Evolutionary conservation across 495 filamentous ascomycete genomes (phyloP), one percentile per base, ranked within the genome.

Genomic region (Trichoderma gamsii): DNA sequence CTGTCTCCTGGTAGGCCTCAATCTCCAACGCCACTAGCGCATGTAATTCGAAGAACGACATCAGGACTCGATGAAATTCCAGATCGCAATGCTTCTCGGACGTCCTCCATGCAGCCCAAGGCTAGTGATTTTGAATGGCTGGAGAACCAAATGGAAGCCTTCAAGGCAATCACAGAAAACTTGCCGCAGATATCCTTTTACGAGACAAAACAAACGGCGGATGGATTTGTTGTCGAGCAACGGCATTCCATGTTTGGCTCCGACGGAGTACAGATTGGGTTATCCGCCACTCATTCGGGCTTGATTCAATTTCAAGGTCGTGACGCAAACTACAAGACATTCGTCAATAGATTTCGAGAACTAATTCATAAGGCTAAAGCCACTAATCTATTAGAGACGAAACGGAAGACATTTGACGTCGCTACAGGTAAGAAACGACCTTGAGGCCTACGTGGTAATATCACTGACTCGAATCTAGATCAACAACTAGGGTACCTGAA

Each of bases 61-160:
- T 63, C 67, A 8, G 63, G 63, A 8, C 23, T 65, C 4, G 63
- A 65, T 21, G 63, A 65, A 4, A 6, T 41, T 21, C 18, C 63
- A 13, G n/a, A 8, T 5, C 59, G 59, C 59, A 27, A 7, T 21
- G 11, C 16, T 27, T n/a, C 35, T 43, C 35, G 63, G 16, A 35
- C 21, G 9, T 18, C 13, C 4, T 27, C 63, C 35, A 51, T 66
- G 65, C 65, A 51, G 43, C 64, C 38, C 23, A 38, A 16, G 56
- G 16, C 18, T 7, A 27, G 38, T 16, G 67, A 68, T 29, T 46
- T 59, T 13, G 56, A 23, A 12, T 68, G 67, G 67, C 51, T 68
- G 23, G 43, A 68, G 59, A 68, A 44, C 18, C 49, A 68, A 41
- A 64, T 68, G 67, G 67, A 68, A 41, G 67, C 59, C 11, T 68